phyloP scores from a whole-genome alignment of 352 stramenopile species.

The Globisporangium spinosum region DNA sequence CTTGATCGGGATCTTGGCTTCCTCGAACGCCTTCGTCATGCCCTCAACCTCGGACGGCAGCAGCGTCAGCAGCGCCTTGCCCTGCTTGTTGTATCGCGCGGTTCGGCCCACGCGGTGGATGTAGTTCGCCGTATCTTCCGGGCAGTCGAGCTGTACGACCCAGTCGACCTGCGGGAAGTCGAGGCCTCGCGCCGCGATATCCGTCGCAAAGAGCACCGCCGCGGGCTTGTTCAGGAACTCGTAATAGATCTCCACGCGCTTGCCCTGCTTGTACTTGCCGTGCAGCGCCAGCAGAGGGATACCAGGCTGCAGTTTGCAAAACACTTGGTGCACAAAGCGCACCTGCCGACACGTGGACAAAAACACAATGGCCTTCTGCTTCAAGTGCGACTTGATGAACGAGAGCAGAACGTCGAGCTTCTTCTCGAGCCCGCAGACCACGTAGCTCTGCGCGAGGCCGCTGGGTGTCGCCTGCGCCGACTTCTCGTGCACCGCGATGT shows the following conservation, averaged over 20 bases:
- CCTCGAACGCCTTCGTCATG: slow-evolving; percentile 85
- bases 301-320: slow-evolving; percentile 96
- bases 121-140: slow-evolving; percentile 97
- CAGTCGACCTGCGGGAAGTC: slow-evolving; percentile 99
- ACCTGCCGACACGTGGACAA: slow-evolving; percentile 96
- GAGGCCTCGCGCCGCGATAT: slow-evolving; percentile 96
- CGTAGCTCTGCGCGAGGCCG: slow-evolving; percentile 92
- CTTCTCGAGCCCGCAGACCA: slow-evolving; percentile 92
- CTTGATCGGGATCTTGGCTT: slow-evolving; percentile 94
- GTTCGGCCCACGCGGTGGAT: slow-evolving; percentile 98
- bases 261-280: slow-evolving; percentile 98
- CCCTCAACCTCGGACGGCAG: slow-evolving; percentile 88
- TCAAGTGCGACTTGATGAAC: slow-evolving; percentile 98
- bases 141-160: slow-evolving; percentile 97
- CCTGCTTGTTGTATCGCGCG: slow-evolving; percentile 93
- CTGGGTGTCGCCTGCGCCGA: slow-evolving; percentile 89
- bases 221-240: slow-evolving; percentile 94
- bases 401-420: slow-evolving; percentile 98
- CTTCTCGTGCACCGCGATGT: slow-evolving; percentile 95
- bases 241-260: slow-evolving; percentile 98
- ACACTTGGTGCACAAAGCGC: slow-evolving; percentile 93
- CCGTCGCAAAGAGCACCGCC: slow-evolving; percentile 97
- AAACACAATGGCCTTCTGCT: slow-evolving; percentile 99
- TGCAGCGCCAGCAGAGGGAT: slow-evolving; percentile 96
- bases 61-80: slow-evolving; percentile 92